Conservation (phyloP, 2,329 filamentous ascomycete genomes). For the Aspergillus fijiensis region DNA sequence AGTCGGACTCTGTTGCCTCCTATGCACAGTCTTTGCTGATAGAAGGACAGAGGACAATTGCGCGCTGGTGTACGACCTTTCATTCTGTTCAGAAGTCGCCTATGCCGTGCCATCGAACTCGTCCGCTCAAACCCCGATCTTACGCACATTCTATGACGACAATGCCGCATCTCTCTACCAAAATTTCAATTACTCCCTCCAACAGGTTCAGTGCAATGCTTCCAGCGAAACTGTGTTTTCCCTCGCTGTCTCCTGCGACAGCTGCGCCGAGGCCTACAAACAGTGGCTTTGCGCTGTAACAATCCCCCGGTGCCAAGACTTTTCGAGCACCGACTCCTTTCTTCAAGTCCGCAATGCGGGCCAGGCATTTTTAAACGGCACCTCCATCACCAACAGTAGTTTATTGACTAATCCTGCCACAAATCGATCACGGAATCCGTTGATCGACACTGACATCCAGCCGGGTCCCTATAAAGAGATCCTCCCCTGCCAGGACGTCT, state of each 20-base stretch:
- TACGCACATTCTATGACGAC: conserved; percentile 75
- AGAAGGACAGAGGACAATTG: conserved; percentile 69
- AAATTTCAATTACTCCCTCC: conserved; percentile 78
- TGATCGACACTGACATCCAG: conserved; percentile 68
- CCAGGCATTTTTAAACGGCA: conserved; percentile 70
- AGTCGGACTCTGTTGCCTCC: background rate
- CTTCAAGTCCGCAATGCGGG: conserved; percentile 71
- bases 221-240: conserved; percentile 74
- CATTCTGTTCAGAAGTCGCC: conserved; percentile 83
- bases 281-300: conserved; percentile 91
- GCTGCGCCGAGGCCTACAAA: conserved; percentile 83
- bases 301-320: conserved; percentile 90
- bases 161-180: conserved; percentile 68
- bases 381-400: conserved; percentile 45
- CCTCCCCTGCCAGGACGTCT: conserved; percentile 82
- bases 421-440: conserved; percentile 64
- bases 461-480: conserved; percentile 95
- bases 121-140: conserved; percentile 58
- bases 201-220: conserved; percentile 83
- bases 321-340: conserved; percentile 55
- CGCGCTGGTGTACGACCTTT: conserved; percentile 79
- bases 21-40: background rate
- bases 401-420: conserved; percentile 40
- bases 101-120: conserved; percentile 87
- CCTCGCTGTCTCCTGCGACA: conserved; percentile 69